A percentile compares a stretch with the other conserved stretches of the same genome.
Evolutionary conservation across 495 filamentous ascomycete species (phyloP).

Genomic region (Oleoguttula mirabilis): DNA sequence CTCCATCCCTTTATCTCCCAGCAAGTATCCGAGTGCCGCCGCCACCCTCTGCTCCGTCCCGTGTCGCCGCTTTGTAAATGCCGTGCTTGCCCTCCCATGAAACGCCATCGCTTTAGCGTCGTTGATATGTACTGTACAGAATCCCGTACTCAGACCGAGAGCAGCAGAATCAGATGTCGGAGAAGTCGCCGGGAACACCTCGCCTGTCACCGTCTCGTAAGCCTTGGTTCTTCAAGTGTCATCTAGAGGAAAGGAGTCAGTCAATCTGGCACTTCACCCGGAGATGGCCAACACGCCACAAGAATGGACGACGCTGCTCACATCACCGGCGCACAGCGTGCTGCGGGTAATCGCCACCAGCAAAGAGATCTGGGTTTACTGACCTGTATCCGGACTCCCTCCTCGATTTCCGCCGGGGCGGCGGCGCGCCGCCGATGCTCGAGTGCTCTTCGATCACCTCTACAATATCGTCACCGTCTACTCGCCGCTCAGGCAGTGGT

Average conservation of each 20-base stretch:
- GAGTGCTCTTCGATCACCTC: slow-evolving; percentile 34
- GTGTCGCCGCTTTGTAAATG: too few relatives aligned
- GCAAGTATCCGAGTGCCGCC: too few relatives aligned
- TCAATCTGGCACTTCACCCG: not conserved
- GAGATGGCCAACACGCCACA: not conserved
- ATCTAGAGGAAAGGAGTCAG: not conserved
- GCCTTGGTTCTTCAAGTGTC: slow-evolving; percentile 1
- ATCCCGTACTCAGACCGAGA: too few relatives aligned
- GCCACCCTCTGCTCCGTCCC: too few relatives aligned
- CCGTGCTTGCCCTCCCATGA: too few relatives aligned
- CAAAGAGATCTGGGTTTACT: slow-evolving; percentile 17
- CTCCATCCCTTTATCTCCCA: too few relatives aligned
- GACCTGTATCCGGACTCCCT: slow-evolving; percentile 27
- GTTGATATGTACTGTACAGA: too few relatives aligned
- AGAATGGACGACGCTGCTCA: not conserved
- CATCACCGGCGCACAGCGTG: not conserved
- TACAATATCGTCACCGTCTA: slow-evolving; percentile 33
- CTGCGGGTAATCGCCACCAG: slow-evolving; percentile 10
- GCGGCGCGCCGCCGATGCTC: slow-evolving; percentile 15
- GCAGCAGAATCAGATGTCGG: slow-evolving; percentile 14
- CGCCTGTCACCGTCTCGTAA: slow-evolving; percentile 11
- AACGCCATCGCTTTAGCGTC: too few relatives aligned
- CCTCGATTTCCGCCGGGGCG: slow-evolving; percentile 23
- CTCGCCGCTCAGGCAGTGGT: slow-evolving; percentile 22
- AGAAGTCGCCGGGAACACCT: slow-evolving; percentile 16